A percentile compares a stretch with the other conserved stretches of the same genome.
Conservation (phyloP, 2,329 filamentous ascomycete genomes). For the Camillea tinctor region DNA sequence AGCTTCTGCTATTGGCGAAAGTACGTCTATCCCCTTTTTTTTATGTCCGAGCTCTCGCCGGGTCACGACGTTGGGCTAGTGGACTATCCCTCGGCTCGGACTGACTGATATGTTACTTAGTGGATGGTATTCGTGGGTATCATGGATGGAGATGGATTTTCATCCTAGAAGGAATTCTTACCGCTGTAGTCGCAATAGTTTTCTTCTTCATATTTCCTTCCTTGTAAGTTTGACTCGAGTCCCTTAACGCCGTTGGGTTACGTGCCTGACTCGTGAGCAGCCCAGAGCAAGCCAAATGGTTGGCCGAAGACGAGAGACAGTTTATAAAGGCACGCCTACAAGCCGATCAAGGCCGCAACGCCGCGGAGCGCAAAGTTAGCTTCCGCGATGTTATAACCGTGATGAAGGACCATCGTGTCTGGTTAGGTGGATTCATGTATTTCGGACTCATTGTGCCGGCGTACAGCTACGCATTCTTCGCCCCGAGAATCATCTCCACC, state of each 20-base stretch:
- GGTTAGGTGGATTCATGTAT: slow-evolving; percentile 77
- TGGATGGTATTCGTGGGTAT: slow-evolving; percentile 70
- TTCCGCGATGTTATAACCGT: slow-evolving; percentile 58
- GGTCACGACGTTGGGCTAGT: background rate
- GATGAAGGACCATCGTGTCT: slow-evolving; percentile 72
- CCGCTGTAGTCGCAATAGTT: slow-evolving; percentile 39
- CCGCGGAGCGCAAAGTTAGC: slow-evolving; percentile 60
- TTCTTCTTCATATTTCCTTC: slow-evolving; percentile 71
- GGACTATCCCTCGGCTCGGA: background rate
- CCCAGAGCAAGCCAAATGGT: slow-evolving; percentile 72
- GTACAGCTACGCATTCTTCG: slow-evolving; percentile 77
- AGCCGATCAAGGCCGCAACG: slow-evolving; percentile 67
- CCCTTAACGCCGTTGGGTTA: background rate
- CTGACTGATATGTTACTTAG: slow-evolving; percentile 17
- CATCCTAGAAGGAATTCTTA: slow-evolving; percentile 68
- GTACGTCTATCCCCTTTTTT: slow-evolving; percentile 22
- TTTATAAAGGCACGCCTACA: slow-evolving; percentile 66
- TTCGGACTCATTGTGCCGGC: slow-evolving; percentile 76
- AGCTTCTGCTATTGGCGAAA: slow-evolving; percentile 84
- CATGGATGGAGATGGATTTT: slow-evolving; percentile 80
- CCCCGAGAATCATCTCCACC: slow-evolving; percentile 66
- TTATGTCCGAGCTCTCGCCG: background rate
- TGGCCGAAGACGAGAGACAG: slow-evolving; percentile 65
- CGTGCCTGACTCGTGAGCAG: slow-evolving; percentile 13
- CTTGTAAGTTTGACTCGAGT: slow-evolving; percentile 46